Evolutionary conservation across 2,329 filamentous ascomycete genomes (phyloP), one percentile per base, ranked within the genome.

Genomic region (Colletotrichum sp.): DNA sequence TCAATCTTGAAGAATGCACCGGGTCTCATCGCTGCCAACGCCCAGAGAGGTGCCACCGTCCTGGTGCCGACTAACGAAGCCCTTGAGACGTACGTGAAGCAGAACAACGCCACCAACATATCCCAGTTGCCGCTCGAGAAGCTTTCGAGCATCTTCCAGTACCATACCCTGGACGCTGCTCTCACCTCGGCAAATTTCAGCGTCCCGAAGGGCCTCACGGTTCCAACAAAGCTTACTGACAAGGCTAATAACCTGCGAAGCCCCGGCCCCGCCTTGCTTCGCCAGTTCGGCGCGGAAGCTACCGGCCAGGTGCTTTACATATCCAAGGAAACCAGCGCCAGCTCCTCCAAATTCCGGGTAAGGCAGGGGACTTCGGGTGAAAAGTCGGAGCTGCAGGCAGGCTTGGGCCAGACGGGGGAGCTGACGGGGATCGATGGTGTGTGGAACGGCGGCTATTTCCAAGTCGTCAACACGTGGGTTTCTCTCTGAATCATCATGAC

Each of bases 121-220:
- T 84, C 82, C 74, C 83, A 85, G 77, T 77, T 83, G 43, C 76
- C 79, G 61, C 12, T 80, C 16, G 81, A 82, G 76, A 84, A 84
- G 79, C 80, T 86, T 65, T 77, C 79, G 76, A 85, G 82, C 36
- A 83, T 86, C 66, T 79, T 86, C 39, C 80, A 81, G 69, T 86
- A 86, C 66, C 79, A 80, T 58, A 73, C 77, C 60, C 43, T 80
- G 36, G 75, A 71, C 8, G 78, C 78, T 12, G 34, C 65, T 16
- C 22, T 80, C 25, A 77, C 72, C 13, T 56, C 66, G 13, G 18
- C 36, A 9, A 77, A 79, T 32, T 78, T 79, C 69, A 78, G 71
- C 27, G 22, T 43, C 8, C 12, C 74, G 3, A 67, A 61, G 28
- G 78, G 79, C 6, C 52, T 80, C 32, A 78, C 76, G 12, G 74